Conservation (phyloP, 2,329 filamentous ascomycete species). For the Venturia carpophila region DNA sequence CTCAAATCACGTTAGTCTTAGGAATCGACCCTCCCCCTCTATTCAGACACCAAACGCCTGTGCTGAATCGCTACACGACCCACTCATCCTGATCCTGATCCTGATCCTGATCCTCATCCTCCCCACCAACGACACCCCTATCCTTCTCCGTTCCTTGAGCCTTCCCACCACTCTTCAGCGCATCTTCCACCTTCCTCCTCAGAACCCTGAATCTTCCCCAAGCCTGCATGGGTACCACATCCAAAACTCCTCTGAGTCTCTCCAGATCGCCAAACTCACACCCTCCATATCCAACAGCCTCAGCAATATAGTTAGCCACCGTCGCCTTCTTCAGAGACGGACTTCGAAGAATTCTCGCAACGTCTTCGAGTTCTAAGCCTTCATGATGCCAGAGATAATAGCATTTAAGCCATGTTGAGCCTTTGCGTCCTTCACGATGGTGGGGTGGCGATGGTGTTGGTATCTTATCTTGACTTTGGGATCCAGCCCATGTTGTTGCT, state of each 20-base stretch:
- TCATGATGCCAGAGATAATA: conserved; percentile 59
- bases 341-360: conserved; percentile 51
- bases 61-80: background rate
- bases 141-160: background rate
- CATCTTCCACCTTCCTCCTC: background rate
- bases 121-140: background rate
- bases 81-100: background rate
- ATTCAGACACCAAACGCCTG: background rate
- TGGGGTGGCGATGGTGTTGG: background rate
- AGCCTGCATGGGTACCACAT: background rate
- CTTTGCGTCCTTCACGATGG: conserved; percentile 21
- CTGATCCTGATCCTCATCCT: background rate
- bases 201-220: background rate
- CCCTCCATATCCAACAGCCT: conserved; percentile 36
- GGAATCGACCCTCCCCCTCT: no score
- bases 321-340: conserved; percentile 52
- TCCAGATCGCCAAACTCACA: background rate
- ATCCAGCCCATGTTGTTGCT: background rate
- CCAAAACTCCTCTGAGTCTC: background rate
- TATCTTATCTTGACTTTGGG: background rate
- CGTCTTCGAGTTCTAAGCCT: conserved; percentile 39
- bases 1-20: no score
- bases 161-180: background rate
- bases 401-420: conserved; percentile 39
- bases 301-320: conserved; percentile 52